phyloP scores from a whole-genome alignment of 2,329 filamentous ascomycete species.

The Fusarium globosum region DNA sequence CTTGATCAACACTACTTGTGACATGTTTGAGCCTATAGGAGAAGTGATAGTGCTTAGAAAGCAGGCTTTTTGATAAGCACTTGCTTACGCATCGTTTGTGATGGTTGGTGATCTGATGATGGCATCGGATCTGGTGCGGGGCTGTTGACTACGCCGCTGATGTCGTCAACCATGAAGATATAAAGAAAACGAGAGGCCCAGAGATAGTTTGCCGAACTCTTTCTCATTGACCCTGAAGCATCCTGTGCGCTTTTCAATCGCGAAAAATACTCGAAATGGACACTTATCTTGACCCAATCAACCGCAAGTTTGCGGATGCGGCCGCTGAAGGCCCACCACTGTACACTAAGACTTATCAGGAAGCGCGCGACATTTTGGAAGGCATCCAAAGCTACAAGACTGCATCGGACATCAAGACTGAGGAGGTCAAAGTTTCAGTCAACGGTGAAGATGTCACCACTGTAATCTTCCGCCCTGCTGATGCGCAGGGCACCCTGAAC shows the following conservation, averaged over 20 bases:
- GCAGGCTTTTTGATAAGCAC: background rate
- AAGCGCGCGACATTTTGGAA: conserved; percentile 25
- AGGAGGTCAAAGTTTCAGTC: conserved; percentile 7
- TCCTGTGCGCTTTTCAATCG: rapidly evolving
- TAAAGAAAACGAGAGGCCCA: background rate
- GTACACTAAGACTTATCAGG: conserved; percentile 24
- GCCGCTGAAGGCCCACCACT: conserved; percentile 7
- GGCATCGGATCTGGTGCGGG: background rate
- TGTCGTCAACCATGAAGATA: background rate
- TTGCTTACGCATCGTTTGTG: conserved; percentile 17
- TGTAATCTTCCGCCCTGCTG: conserved; percentile 7
- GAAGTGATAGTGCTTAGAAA: background rate
- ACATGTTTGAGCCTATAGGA: background rate
- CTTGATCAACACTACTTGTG: background rate
- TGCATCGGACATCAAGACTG: background rate
- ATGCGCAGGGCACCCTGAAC: conserved; percentile 3
- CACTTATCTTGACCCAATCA: conserved; percentile 22
- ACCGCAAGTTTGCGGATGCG: conserved; percentile 14
- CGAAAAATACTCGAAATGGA: background rate
- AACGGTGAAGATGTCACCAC: background rate
- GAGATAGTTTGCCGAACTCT: rapidly evolving
- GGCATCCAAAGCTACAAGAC: conserved; percentile 19
- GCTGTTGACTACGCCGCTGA: background rate
- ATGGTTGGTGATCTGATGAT: background rate
- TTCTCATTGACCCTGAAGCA: rapidly evolving